These are phyloP conservation scores for Pachyrhizus erosus DNA, from an alignment of 306 rosid genomes.

Conservation along the genomic window DNA sequence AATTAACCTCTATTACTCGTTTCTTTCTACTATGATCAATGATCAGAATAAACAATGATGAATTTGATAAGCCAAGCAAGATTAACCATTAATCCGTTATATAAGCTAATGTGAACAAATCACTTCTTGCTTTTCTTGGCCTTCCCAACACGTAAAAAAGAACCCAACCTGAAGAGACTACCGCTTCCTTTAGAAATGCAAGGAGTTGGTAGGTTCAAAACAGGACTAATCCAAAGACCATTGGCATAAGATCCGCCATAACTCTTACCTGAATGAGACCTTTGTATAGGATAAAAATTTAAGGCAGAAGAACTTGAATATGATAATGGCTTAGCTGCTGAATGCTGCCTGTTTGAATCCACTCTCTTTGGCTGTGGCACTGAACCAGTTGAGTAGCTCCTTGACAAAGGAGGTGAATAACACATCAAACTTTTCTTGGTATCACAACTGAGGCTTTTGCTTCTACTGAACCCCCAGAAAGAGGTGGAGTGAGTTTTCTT, in stretches of 20 bases:
- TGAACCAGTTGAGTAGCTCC: conserved; percentile 83
- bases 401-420: conserved; percentile 59
- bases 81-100: not conserved
- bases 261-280: conserved; percentile 61
- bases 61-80: conserved; percentile 12
- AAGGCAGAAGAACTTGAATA: conserved; percentile 37
- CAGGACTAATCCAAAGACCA: conserved; percentile 65
- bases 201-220: conserved; percentile 78
- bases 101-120: conserved; percentile 32
- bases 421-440: conserved; percentile 52
- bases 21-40: not conserved
- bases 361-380: conserved; percentile 53
- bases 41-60: conserved; percentile 1
- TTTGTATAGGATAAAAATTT: conserved; percentile 52
- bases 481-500: conserved; percentile 59
- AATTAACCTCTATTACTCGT: not conserved
- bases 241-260: conserved; percentile 57
- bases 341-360: conserved; percentile 48
- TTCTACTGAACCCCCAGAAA: conserved; percentile 80
- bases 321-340: conserved; percentile 44
- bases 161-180: conserved; percentile 69
- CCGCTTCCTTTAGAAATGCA: conserved; percentile 68
- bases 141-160: conserved; percentile 63
- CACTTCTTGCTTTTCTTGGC: conserved; percentile 63
- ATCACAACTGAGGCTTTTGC: conserved; percentile 74